Conservation (phyloP, 75 land plant genomes). For the Sequoiadendron giganteum region DNA sequence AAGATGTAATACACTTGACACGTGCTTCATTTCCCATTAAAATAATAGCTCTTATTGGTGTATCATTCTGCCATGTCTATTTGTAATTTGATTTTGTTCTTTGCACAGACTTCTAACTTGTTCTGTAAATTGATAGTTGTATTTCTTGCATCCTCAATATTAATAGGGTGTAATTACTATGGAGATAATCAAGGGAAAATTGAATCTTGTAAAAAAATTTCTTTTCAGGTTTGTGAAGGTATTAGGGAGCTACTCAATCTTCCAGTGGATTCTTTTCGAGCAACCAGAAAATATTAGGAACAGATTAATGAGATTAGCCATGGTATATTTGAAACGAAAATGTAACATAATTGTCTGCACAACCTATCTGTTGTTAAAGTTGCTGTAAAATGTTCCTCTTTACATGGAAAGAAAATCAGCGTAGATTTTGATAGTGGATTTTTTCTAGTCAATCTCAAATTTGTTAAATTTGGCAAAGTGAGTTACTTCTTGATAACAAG, state of each 20-base stretch:
- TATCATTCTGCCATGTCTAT: not conserved
- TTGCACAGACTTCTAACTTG: not conserved
- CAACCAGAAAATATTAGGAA: not conserved
- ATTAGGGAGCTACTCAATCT: slow-evolving; percentile 59
- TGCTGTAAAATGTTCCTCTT: not conserved
- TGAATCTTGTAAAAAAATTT: not conserved
- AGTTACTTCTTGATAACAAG: too few species aligned
- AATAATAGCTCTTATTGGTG: not conserved
- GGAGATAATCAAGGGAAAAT: not conserved
- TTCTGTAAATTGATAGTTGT: not conserved
- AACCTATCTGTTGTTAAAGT: not conserved
- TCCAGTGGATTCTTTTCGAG: slow-evolving; percentile 2
- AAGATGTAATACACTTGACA: not conserved
- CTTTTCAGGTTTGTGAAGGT: slow-evolving; percentile 56
- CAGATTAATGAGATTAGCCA: not conserved
- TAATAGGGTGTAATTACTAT: not conserved
- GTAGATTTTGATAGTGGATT: not conserved
- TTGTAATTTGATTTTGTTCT: not conserved
- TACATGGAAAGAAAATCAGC: not conserved
- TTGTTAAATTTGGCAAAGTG: too few species aligned
- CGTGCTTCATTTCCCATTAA: not conserved
- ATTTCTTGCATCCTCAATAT: not conserved
- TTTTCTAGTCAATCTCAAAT: not conserved
- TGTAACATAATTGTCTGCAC: not conserved
- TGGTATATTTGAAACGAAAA: not conserved